A percentile compares a stretch with the other conserved stretches of the same genome.
phyloP scores from a whole-genome alignment of 2,329 filamentous ascomycete genomes.

The Chrysosporium keratinophilum region DNA sequence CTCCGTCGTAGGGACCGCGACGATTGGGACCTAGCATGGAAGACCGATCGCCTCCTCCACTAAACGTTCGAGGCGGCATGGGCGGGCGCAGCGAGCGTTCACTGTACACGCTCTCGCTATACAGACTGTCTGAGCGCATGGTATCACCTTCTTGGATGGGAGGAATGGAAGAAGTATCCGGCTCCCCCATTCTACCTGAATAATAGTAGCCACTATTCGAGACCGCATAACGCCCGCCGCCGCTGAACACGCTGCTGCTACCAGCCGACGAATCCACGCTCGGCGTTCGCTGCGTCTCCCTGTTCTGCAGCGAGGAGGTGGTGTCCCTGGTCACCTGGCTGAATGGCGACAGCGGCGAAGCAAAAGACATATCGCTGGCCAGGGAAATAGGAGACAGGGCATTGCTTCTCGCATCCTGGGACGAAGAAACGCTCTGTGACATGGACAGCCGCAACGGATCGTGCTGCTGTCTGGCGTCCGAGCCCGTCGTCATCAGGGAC shows the following conservation, averaged over 20 bases:
- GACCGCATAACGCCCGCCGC: not conserved
- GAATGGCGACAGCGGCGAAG: not conserved
- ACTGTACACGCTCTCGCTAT: conserved; percentile 10
- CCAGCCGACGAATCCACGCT: conserved; percentile 3
- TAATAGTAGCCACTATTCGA: not conserved
- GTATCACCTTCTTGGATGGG: not conserved
- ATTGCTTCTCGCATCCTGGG: not conserved
- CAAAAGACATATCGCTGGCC: not conserved
- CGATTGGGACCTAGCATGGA: not conserved
- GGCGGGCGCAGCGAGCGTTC: conserved; percentile 2
- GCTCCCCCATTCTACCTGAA: conserved; percentile 1
- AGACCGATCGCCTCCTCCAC: not conserved
- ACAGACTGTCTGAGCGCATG: conserved; percentile 1
- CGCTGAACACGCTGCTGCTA: not conserved
- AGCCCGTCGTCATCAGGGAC: not conserved
- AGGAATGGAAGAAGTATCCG: not conserved
- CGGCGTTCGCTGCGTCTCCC: not conserved
- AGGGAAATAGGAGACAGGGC: not conserved
- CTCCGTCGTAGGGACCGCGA: not conserved
- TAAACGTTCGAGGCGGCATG: not conserved
- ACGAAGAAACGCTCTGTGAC: conserved; percentile 1
- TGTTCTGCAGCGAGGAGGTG: not conserved
- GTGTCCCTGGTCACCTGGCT: not conserved
- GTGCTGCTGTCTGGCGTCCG: not conserved
- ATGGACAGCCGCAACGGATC: not conserved